Percentiles rank a stretch among this genome's conserved stretches.
Evolutionary conservation across 2,329 filamentous ascomycete species (phyloP).

Genomic region (Pseudocercospora fuligena): DNA sequence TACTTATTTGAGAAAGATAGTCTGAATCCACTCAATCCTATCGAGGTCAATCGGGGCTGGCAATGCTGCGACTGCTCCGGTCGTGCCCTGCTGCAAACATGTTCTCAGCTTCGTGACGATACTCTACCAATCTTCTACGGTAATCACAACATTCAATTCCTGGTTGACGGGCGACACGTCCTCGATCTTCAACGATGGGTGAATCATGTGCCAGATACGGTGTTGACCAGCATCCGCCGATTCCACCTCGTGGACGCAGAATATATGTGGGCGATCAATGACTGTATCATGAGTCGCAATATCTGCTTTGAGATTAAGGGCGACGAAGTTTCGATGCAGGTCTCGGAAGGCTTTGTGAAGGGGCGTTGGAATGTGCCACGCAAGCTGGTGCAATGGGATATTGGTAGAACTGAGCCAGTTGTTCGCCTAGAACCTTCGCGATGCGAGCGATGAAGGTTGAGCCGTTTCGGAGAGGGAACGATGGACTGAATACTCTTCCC

Average conservation of each 20-base stretch:
- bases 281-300: slow-evolving; percentile 1
- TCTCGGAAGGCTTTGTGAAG: background rate
- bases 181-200: background rate
- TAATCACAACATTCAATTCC: background rate
- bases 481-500: no score
- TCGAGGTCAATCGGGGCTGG: background rate
- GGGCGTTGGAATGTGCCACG: background rate
- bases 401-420: background rate
- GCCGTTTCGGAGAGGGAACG: no score
- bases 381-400: background rate
- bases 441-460: background rate
- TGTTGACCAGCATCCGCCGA: background rate
- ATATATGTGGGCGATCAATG: background rate
- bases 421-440: background rate
- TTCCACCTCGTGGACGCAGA: background rate
- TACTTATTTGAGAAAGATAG: background rate
- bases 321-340: background rate
- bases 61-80: background rate
- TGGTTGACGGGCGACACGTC: background rate
- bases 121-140: background rate
- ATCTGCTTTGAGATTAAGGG: background rate
- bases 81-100: background rate
- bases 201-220: background rate
- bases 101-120: background rate
- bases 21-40: background rate